Evolutionary conservation across 768 basidiomycete genomes (phyloP), one percentile per base, ranked within the genome.

Genomic region (Leucosporidium yakuticum): DNA sequence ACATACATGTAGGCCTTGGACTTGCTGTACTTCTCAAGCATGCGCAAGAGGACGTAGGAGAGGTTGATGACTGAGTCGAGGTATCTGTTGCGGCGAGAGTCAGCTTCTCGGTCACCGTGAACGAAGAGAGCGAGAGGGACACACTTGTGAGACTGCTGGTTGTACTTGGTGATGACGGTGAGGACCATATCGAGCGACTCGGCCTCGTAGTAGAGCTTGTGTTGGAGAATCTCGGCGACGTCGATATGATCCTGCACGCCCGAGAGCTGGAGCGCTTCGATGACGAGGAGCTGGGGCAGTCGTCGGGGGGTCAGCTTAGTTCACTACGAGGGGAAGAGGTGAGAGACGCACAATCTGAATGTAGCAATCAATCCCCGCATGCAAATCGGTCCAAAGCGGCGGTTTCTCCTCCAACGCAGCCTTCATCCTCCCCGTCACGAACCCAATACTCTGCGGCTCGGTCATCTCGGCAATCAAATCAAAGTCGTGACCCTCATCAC

Each of bases 371-470:
- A 96, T 85, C 39, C 92, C 91, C 39, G 92, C 90, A 78, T 97
- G 92, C 32, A 98, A 82, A 77, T 96, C 94, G 32, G 86, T 90
- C 92, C 93, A 98, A 68, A 85, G 81, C 76, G 93, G 93, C 36
- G 95, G 95, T 91, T 92, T 94, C 73, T 94, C 91, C 73, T 97
- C 93, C 62, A 91, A 84, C 12, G 92, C 88, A 65, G 86, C 85
- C 63, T 88, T 85, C 89, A 98, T 93, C 32, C 94, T 84, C 75
- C 83, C 85, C 69, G 95, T 83, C 25, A 95, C 88, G 90, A 91
- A 98, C 50, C 87, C 83, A 59, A 97, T 90, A 85, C 90, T 91
- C 51, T 83, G 82, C 61, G 90, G 84, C 76, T 97, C 91, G 23
- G 86, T 88, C 54, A 94, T 88, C 78, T 90, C 91, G 47, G 86